Evolutionary conservation across 352 stramenopile species (phyloP).

Genomic region (Plasmopara halstedii): DNA sequence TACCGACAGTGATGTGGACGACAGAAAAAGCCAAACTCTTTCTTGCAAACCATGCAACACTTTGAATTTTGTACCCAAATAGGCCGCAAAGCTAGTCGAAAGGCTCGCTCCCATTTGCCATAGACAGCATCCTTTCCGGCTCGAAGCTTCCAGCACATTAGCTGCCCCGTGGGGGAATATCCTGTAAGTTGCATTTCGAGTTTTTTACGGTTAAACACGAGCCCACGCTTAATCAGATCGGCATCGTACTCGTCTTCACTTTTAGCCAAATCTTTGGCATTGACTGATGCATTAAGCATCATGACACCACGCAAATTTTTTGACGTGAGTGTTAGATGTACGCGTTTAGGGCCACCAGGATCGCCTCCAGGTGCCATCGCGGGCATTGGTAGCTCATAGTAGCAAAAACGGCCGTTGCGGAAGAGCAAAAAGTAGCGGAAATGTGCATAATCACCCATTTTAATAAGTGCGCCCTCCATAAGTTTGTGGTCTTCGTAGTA

Average conservation of each 20-base stretch:
- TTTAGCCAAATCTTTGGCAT: slow-evolving; percentile 53
- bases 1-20: slow-evolving; percentile 75
- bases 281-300: slow-evolving; percentile 74
- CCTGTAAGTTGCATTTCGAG: slow-evolving; percentile 79
- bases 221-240: slow-evolving; percentile 53
- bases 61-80: slow-evolving; percentile 78
- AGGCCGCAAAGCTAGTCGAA: slow-evolving; percentile 61
- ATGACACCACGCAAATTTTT: slow-evolving; percentile 77
- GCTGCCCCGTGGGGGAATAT: slow-evolving; percentile 63
- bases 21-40: slow-evolving; percentile 65
- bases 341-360: slow-evolving; percentile 22
- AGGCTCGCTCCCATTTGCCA: slow-evolving; percentile 74
- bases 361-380: slow-evolving; percentile 15
- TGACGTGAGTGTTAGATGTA: slow-evolving; percentile 68
- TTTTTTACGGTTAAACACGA: slow-evolving; percentile 76
- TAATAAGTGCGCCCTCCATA: slow-evolving; percentile 82
- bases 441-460: slow-evolving; percentile 80
- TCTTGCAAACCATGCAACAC: slow-evolving; percentile 67
- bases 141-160: slow-evolving; percentile 76
- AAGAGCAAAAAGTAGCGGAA: slow-evolving; percentile 83
- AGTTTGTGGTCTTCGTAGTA: slow-evolving; percentile 82
- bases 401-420: slow-evolving; percentile 77
- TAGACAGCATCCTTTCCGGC: slow-evolving; percentile 64
- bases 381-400: slow-evolving; percentile 78
- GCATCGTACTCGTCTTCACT: slow-evolving; percentile 67